phyloP scores from a whole-genome alignment of 768 basidiomycete genomes.

The Aureoboletus auriporus region DNA sequence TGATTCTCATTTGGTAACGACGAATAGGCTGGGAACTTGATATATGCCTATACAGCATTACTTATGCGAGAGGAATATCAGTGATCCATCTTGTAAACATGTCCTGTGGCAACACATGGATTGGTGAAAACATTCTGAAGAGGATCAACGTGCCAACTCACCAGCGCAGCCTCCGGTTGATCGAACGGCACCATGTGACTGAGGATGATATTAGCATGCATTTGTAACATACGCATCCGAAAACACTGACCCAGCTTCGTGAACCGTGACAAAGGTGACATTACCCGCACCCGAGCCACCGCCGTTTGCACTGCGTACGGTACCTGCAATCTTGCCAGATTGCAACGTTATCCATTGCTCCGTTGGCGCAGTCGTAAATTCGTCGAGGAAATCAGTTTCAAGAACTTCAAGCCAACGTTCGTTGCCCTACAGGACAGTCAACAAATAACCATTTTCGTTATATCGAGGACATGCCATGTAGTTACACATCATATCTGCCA shows the following conservation, averaged over 20 bases:
- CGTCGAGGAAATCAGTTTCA: constrained; percentile 55
- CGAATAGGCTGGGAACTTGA: too few species aligned
- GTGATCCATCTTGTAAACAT: constrained; percentile 57
- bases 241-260: constrained; percentile 70
- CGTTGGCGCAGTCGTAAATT: constrained; percentile 48
- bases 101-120: constrained; percentile 37
- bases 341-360: constrained; percentile 54
- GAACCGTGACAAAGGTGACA: constrained; percentile 73
- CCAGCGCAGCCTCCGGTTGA: constrained; percentile 83
- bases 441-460: not conserved
- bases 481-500: constrained; percentile 82
- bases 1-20: not conserved
- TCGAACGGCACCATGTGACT: constrained; percentile 92
- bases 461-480: constrained; percentile 47
- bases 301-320: constrained; percentile 67
- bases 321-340: constrained; percentile 57
- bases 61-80: constrained; percentile 43
- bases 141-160: constrained; percentile 27
- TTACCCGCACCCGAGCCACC: constrained; percentile 70
- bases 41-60: not conserved
- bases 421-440: constrained; percentile 51
- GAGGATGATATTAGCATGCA: constrained; percentile 7
- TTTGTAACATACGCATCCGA: not conserved
- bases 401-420: constrained; percentile 69
- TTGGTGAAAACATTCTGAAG: not conserved